Base-by-base conservation (phyloP, 2,329 filamentous ascomycete genomes). In the Huntiella omanensis region DNA sequence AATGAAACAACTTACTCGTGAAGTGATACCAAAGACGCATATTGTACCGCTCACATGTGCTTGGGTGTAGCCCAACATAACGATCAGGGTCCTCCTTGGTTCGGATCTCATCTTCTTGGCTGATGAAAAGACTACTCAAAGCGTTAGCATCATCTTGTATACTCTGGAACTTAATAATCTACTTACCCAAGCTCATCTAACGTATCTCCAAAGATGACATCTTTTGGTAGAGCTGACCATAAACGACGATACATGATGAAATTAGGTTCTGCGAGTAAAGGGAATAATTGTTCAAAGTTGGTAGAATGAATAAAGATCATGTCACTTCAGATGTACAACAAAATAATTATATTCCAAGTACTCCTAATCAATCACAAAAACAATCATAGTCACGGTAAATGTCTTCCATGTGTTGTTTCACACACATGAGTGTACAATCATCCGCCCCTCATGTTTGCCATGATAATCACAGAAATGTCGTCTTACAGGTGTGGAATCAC, bases 41-140 rank as follows among this genome's bases (percentile, higher is more conserved):
- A 58, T 94, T 94, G 62, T 80, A 70, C 34, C 85, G 77, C n/a
- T 73, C 66, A 59, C 85, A 86, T 54, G 74, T 77, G 57, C 73
- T 80, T 45, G 82, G 60, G 58, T 76, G 79, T 67, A 71, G 94
- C 53, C 83, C 72, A 65, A 84, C 93, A 56, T 77, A 79, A 52
- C 71, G 66, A 22, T 79, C 69, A 0, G 80, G 77, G 33, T 84
- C 64, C 16, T 71, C 64, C 46, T 83, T 78, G 50, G 69, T 77
- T 41, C 82, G 77, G 51, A 94, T 72, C 55, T 88, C 75, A 53
- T 88, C 83, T 0, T 76, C 61, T 0, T 77, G 69, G 53, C 83
- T 86, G 62, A 93, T 62, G 58, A 83, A 87, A 61, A 86, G 92
- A 38, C 84, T 87, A 50, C 11, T 12, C n/a, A 6, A 11, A n/a